A percentile compares a stretch with the other conserved stretches of the same genome.
Evolutionary conservation across 2,329 filamentous ascomycete species (phyloP).

Genomic region (Diaporthe sp.): DNA sequence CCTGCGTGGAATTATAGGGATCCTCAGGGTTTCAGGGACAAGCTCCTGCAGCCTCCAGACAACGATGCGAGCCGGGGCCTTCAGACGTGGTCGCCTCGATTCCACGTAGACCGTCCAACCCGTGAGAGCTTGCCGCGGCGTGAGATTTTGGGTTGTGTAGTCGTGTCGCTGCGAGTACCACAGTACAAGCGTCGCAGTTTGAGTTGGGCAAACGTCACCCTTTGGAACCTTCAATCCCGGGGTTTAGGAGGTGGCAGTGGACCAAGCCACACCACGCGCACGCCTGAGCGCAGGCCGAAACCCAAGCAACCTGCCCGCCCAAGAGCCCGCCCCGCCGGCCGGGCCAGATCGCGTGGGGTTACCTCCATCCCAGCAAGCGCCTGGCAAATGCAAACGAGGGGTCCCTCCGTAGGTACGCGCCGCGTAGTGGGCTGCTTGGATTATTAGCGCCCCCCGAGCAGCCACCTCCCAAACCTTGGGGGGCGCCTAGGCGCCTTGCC

Average conservation of each 20-base stretch:
- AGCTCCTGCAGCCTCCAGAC: neutral
- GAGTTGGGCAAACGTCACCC: slow-evolving; percentile 15
- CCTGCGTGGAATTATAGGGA: slow-evolving; percentile 7
- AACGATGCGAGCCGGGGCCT: neutral
- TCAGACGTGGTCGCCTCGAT: slow-evolving; percentile 12
- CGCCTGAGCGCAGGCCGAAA: slow-evolving; percentile 11
- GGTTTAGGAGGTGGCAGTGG: slow-evolving; percentile 41
- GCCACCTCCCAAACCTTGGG: neutral
- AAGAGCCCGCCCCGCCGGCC: slow-evolving; percentile 12
- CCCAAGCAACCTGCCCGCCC: neutral
- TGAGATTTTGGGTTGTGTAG: slow-evolving; percentile 3
- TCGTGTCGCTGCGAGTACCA: neutral
- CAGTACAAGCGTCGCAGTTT: neutral
- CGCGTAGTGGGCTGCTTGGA: neutral
- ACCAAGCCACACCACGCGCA: slow-evolving; percentile 16
- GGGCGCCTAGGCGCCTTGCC: neutral
- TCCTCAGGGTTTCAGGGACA: slow-evolving; percentile 16
- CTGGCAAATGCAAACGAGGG: neutral
- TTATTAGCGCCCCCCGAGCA: neutral
- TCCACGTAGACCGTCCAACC: neutral
- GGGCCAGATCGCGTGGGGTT: slow-evolving; percentile 24
- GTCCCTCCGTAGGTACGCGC: neutral
- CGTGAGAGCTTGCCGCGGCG: neutral
- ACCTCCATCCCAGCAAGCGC: neutral
- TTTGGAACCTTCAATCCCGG: slow-evolving; percentile 6